phyloP scores from a whole-genome alignment of 495 filamentous ascomycete species.

The Podospora fimiseda region DNA sequence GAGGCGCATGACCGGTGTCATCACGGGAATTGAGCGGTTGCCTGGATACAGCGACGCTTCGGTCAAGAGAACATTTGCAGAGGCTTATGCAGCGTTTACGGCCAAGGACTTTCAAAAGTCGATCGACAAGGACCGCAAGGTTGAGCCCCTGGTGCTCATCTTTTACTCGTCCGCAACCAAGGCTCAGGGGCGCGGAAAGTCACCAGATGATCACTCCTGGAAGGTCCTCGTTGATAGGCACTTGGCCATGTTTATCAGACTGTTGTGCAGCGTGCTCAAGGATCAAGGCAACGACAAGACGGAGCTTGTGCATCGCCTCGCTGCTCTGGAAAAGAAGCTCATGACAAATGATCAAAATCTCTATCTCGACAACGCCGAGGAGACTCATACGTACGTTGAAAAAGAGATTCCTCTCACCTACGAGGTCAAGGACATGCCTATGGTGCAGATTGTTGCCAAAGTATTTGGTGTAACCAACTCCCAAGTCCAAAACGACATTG shows the following conservation, averaged over 20 bases:
- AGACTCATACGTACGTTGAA: constrained; percentile 60
- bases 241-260: constrained; percentile 87
- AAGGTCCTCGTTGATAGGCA: constrained; percentile 90
- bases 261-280: constrained; percentile 73
- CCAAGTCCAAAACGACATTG: constrained; percentile 79
- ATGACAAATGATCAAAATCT: constrained; percentile 93
- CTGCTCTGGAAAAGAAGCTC: constrained; percentile 85
- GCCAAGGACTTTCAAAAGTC: constrained; percentile 75
- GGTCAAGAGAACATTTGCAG: constrained; percentile 90
- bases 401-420: constrained; percentile 76
- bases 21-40: constrained; percentile 57
- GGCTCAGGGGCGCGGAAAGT: constrained; percentile 75
- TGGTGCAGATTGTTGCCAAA: constrained; percentile 77
- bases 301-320: constrained; percentile 72
- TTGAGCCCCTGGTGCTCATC: constrained; percentile 92
- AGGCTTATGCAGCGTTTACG: constrained; percentile 62
- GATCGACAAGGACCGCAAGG: constrained; percentile 89
- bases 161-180: constrained; percentile 66
- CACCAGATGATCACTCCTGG: constrained; percentile 81
- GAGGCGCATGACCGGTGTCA: constrained; percentile 75
- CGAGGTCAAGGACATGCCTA: constrained; percentile 92
- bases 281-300: constrained; percentile 75
- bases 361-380: constrained; percentile 48
- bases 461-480: constrained; percentile 74
- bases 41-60: constrained; percentile 79